phyloP scores from a whole-genome alignment of 192 early-diverging fungal species.

The Phlyctochytrium planicorne region DNA sequence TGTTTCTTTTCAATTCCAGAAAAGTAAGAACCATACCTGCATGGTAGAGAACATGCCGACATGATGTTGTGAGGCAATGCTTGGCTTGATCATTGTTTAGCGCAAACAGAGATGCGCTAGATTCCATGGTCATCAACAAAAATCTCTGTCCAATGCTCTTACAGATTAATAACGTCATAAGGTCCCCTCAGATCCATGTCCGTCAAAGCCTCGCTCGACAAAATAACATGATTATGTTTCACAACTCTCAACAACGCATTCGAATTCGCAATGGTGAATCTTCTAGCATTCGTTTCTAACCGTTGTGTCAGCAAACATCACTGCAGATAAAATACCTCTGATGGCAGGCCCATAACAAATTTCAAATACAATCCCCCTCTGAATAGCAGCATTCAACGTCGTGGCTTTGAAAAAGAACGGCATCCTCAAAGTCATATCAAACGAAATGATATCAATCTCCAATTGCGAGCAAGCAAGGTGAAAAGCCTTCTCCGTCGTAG shows the following conservation, averaged over 20 bases:
- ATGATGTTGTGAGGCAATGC: slow-evolving; percentile 54
- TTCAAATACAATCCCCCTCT: slow-evolving; percentile 80
- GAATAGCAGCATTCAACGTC: slow-evolving; percentile 65
- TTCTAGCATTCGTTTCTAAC: slow-evolving; percentile 60
- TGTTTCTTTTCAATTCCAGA: no score
- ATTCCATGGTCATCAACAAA: background rate
- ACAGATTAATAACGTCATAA: slow-evolving; percentile 80
- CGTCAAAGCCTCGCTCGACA: slow-evolving; percentile 66
- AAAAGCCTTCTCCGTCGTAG: slow-evolving; percentile 70
- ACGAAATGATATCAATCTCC: slow-evolving; percentile 80
- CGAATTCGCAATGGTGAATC: slow-evolving; percentile 67
- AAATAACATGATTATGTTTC: slow-evolving; percentile 74
- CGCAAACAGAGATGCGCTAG: slow-evolving; percentile 61
- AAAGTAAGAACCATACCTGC: slow-evolving; percentile 30
- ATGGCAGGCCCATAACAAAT: slow-evolving; percentile 71
- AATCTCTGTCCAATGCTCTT: slow-evolving; percentile 19
- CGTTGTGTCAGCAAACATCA: no score
- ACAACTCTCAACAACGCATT: slow-evolving; percentile 65
- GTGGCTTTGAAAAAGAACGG: slow-evolving; percentile 68
- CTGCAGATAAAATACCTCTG: no score
- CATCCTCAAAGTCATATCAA: slow-evolving; percentile 66
- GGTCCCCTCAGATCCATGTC: slow-evolving; percentile 74
- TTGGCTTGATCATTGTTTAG: slow-evolving; percentile 56
- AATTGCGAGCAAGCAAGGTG: slow-evolving; percentile 62
- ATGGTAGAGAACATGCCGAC: slow-evolving; percentile 53